A percentile compares a stretch with the other conserved stretches of the same genome.
Conservation (phyloP, 108 stramenopile genomes). For the Skeletonema grethae region DNA sequence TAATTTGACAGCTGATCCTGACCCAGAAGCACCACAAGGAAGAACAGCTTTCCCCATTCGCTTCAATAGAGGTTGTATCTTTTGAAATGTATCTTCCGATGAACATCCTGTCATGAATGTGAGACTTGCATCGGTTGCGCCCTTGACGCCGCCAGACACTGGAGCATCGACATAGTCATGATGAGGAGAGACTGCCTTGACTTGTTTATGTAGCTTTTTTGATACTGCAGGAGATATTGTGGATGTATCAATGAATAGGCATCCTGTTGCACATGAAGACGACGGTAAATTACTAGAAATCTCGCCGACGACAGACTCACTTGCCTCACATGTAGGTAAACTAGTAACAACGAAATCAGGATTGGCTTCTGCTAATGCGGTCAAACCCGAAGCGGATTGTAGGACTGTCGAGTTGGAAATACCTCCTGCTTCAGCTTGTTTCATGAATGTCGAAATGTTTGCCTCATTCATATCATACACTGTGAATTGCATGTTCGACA, state of each 20-base stretch:
- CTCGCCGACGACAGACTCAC: constrained; percentile 28
- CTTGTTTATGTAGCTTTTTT: constrained; percentile 30
- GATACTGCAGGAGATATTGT: constrained; percentile 32
- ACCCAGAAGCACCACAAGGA: constrained; percentile 81
- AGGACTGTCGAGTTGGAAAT: not conserved
- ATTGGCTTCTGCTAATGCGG: constrained; percentile 28
- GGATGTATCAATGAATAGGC: constrained; percentile 41
- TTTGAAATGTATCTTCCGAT: constrained; percentile 40
- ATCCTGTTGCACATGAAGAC: constrained; percentile 8
- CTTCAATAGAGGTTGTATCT: constrained; percentile 56
- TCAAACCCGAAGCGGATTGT: constrained; percentile 23
- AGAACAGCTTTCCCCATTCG: constrained; percentile 81
- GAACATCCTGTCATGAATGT: constrained; percentile 94
- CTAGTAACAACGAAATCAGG: constrained; percentile 39
- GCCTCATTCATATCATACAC: constrained; percentile 34
- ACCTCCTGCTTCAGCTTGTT: constrained; percentile 14
- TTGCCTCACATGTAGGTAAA: constrained; percentile 39
- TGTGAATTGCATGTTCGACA: constrained; percentile 20
- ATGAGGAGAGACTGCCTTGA: constrained; percentile 29
- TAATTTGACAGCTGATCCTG: constrained; percentile 87
- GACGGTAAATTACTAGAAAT: constrained; percentile 20
- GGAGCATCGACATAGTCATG: constrained; percentile 82
- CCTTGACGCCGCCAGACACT: constrained; percentile 93
- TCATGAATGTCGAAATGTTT: constrained; percentile 23
- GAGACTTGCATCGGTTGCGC: constrained; percentile 86